A percentile compares a stretch with the other conserved stretches of the same genome.
Evolutionary conservation across 768 basidiomycete genomes (phyloP).

Genomic region (Tylopilus subfusipes): DNA sequence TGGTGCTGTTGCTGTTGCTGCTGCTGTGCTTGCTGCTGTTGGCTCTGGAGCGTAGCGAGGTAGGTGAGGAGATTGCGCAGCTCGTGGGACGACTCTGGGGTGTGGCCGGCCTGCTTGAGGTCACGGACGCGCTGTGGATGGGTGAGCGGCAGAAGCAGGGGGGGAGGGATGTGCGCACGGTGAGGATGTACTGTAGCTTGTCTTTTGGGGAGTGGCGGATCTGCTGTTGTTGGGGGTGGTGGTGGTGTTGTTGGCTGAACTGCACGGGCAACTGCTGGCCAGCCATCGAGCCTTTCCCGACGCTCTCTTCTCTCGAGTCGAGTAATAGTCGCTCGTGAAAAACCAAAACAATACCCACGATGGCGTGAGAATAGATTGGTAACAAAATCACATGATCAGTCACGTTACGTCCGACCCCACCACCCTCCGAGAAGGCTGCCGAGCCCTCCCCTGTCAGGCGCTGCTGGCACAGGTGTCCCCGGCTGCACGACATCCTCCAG

Average conservation of each 20-base stretch:
- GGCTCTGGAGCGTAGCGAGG: slow-evolving; percentile 31
- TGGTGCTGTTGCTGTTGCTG: too few species aligned
- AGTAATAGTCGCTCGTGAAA: slow-evolving; percentile 6
- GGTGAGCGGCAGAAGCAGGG: fast-evolving
- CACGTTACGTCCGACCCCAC: slow-evolving; percentile 55
- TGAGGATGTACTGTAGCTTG: slow-evolving; percentile 23
- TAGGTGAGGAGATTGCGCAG: slow-evolving; percentile 39
- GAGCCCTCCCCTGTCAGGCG: slow-evolving; percentile 50
- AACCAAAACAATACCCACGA: slow-evolving; percentile 10
- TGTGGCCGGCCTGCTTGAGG: slow-evolving; percentile 43
- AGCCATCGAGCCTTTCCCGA: slow-evolving; percentile 12
- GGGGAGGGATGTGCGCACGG: slow-evolving; percentile 1
- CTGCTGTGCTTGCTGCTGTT: slow-evolving; percentile 29
- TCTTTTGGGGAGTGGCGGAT: slow-evolving; percentile 22
- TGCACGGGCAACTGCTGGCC: slow-evolving; percentile 27
- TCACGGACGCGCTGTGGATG: slow-evolving; percentile 39
- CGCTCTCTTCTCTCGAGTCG: not conserved
- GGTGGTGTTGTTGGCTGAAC: slow-evolving; percentile 16
- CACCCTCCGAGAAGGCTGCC: slow-evolving; percentile 73
- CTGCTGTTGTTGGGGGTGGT: slow-evolving; percentile 4
- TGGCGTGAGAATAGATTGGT: slow-evolving; percentile 21
- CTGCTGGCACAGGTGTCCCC: slow-evolving; percentile 47
- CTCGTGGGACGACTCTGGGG: slow-evolving; percentile 44
- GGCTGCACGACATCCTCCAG: slow-evolving; percentile 48
- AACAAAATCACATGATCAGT: slow-evolving; percentile 16